Evolutionary conservation across 164 flowering plant species (phyloP).

Genomic region (Chimonanthus salicifolius): DNA sequence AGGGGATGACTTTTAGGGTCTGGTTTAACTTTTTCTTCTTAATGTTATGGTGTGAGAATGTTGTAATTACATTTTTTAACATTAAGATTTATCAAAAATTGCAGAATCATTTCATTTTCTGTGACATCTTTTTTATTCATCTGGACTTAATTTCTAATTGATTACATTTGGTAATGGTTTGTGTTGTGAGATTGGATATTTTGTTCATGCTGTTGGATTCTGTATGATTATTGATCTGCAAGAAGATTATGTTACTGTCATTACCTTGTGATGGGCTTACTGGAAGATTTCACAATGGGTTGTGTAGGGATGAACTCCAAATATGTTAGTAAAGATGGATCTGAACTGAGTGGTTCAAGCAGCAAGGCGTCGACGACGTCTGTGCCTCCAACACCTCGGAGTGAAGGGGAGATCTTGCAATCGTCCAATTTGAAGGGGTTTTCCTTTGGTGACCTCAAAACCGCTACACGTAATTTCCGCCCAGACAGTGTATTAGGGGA

Average conservation of each 20-base stretch:
- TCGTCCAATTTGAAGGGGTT: conserved; percentile 61
- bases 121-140: no score
- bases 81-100: no score
- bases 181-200: background rate
- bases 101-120: no score
- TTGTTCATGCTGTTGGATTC: background rate
- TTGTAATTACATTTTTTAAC: no score
- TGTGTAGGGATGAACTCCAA: conserved; percentile 7
- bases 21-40: background rate
- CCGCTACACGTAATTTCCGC: conserved; percentile 77
- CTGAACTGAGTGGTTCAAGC: conserved; percentile 5
- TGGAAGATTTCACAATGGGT: background rate
- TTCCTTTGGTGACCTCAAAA: conserved; percentile 48
- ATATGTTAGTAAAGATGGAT: conserved; percentile 5
- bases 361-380: conserved; percentile 14
- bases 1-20: no score
- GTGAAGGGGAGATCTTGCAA: conserved; percentile 68
- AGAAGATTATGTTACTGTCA: background rate
- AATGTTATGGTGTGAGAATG: background rate
- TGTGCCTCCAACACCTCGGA: conserved; percentile 15
- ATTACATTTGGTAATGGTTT: background rate
- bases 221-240: background rate
- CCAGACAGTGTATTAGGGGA: conserved; percentile 88
- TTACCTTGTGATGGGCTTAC: background rate
- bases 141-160: no score